Percentiles rank a stretch among this genome's conserved stretches.
These are phyloP conservation scores for Eucalyptus pauciflora DNA, from an alignment of 345 rosid species.

Conservation along the genomic window DNA sequence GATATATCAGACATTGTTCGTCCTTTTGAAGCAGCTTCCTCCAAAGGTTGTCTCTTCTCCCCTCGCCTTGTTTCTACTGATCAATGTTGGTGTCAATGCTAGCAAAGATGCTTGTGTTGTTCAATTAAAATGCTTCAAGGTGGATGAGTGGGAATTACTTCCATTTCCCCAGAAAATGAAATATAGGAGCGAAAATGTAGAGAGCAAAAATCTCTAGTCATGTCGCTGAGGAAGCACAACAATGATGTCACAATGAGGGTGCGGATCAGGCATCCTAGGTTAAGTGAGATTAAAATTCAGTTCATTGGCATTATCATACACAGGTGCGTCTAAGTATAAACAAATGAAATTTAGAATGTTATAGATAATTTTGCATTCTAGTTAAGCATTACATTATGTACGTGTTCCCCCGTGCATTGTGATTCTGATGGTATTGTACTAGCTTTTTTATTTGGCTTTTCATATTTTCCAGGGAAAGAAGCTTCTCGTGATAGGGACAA, in stretches of 20 bases:
- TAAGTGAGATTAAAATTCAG: too few species aligned
- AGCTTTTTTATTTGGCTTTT: background rate
- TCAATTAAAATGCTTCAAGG: background rate
- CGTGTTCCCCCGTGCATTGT: background rate
- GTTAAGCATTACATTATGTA: background rate
- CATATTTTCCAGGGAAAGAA: slow-evolving; percentile 53
- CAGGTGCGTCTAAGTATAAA: background rate
- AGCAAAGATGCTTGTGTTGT: background rate
- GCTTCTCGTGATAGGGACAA: slow-evolving; percentile 83
- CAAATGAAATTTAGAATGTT: too few species aligned
- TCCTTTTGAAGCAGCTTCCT: slow-evolving; percentile 79
- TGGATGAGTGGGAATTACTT: background rate
- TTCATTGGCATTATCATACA: background rate
- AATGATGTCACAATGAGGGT: too few species aligned
- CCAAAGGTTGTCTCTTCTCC: slow-evolving; percentile 48
- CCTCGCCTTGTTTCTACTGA: background rate
- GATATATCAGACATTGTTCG: slow-evolving; percentile 65
- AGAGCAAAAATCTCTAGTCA: too few species aligned
- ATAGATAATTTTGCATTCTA: too few species aligned
- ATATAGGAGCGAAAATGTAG: too few species aligned
- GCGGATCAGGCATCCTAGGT: too few species aligned
- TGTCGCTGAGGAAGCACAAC: too few species aligned
- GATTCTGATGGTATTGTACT: background rate
- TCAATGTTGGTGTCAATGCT: background rate
- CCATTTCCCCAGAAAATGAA: too few species aligned